These are phyloP conservation scores for Triadica sebifera DNA, from an alignment of 345 rosid genomes.

Conservation along the genomic window DNA sequence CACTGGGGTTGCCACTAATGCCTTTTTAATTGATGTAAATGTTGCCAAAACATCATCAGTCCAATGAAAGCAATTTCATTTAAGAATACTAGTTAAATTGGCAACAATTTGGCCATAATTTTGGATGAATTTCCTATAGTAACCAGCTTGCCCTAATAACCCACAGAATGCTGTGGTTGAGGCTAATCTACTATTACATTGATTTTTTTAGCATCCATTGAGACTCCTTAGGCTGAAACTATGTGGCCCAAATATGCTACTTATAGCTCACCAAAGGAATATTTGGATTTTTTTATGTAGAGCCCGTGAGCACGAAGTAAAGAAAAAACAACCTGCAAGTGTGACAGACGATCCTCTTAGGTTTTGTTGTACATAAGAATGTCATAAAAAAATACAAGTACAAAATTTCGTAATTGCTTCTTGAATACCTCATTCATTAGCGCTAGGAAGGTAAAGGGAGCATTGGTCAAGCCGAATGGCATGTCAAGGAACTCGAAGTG, in stretches of 20 bases:
- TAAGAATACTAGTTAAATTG: not conserved
- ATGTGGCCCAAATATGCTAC: not conserved
- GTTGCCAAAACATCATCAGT: not conserved
- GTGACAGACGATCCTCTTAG: not conserved
- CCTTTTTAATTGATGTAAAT: not conserved
- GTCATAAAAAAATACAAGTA: not conserved
- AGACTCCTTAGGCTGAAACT: not conserved
- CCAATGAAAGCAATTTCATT: not conserved
- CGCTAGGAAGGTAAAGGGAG: not conserved
- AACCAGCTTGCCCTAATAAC: not conserved
- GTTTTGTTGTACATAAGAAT: not conserved
- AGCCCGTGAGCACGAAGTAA: not conserved
- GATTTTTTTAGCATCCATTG: not conserved
- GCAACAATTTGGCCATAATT: not conserved
- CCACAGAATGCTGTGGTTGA: not conserved
- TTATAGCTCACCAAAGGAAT: not conserved
- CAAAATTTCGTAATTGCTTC: rapidly evolving
- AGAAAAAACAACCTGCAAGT: not conserved
- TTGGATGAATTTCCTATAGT: not conserved
- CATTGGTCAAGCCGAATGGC: not conserved
- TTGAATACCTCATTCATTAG: not conserved
- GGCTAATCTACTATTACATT: not conserved
- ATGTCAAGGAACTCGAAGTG: not conserved
- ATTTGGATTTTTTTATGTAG: not conserved
- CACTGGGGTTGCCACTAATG: not conserved